Percentiles rank a stretch among this genome's conserved stretches.
Conservation (phyloP, 768 basidiomycete species). For the Mrakia blollopis region DNA sequence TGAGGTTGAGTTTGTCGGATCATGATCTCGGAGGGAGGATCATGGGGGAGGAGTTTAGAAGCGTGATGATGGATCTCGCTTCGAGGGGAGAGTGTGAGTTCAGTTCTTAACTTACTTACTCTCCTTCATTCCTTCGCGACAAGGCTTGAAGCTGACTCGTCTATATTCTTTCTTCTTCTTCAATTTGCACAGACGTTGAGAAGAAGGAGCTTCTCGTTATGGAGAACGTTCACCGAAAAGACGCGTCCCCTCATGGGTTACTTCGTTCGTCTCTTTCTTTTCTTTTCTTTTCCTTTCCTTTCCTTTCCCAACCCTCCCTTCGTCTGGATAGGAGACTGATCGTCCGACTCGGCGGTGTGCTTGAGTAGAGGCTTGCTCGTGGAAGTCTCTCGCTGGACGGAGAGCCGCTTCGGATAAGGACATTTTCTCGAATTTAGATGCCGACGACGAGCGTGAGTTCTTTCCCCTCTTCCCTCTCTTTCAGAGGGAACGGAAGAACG, state of each 20-base stretch:
- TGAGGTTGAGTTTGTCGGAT: background rate
- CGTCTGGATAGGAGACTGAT: too few species aligned
- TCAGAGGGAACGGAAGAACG: too few species aligned
- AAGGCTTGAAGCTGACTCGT: background rate
- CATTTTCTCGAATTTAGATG: too few species aligned
- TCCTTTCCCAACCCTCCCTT: too few species aligned
- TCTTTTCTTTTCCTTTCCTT: background rate
- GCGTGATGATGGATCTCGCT: conserved; percentile 8
- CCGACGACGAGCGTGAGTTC: too few species aligned
- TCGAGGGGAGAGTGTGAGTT: background rate
- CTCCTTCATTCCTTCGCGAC: background rate
- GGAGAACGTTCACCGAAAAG: background rate
- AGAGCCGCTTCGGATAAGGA: too few species aligned
- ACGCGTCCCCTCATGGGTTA: background rate
- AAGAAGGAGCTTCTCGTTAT: background rate
- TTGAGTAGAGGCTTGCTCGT: too few species aligned
- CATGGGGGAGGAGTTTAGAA: conserved; percentile 16
- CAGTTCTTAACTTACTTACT: too few species aligned
- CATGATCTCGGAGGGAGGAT: conserved; percentile 22
- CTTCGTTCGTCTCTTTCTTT: background rate
- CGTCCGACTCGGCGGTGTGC: too few species aligned
- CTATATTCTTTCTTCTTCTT: background rate
- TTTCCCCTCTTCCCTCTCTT: background rate
- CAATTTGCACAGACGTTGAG: background rate
- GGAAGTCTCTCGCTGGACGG: too few species aligned